These are phyloP conservation scores for Cyclanthera cordifolia DNA, from an alignment of 306 rosid species.

Conservation along the genomic window DNA sequence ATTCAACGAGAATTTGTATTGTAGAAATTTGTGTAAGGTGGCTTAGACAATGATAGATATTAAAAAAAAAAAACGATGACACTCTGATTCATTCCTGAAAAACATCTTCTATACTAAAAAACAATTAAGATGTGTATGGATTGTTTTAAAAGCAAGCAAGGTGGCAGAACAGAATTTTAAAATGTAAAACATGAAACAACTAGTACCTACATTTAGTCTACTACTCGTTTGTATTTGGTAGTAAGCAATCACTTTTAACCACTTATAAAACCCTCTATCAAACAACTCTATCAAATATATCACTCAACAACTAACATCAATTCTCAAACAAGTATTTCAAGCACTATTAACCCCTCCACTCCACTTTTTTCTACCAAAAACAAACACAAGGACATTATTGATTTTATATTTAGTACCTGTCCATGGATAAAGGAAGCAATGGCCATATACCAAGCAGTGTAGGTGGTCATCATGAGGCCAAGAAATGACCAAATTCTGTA, in stretches of 20 bases:
- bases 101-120: neutral
- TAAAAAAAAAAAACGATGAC: neutral
- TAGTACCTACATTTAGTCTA: neutral
- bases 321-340: too few relatives aligned
- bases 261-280: too few relatives aligned
- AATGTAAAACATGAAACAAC: neutral
- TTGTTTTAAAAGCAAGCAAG: neutral
- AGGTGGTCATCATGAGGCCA: slow-evolving; percentile 84
- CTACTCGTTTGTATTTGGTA: too few relatives aligned
- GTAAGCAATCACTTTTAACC: too few relatives aligned
- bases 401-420: slow-evolving; percentile 37
- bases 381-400: neutral
- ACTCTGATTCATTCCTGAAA: neutral
- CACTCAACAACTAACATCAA: too few relatives aligned
- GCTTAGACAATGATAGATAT: neutral
- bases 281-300: too few relatives aligned
- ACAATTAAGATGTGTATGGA: neutral
- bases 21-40: too few relatives aligned
- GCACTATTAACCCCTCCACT: too few relatives aligned
- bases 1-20: too few relatives aligned
- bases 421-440: slow-evolving; percentile 83
- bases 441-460: slow-evolving; percentile 95
- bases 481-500: slow-evolving; percentile 93
- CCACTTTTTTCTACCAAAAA: too few relatives aligned
- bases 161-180: neutral